Conservation (phyloP, 2,329 filamentous ascomycete genomes). For the Aureobasidium mangrovei region DNA sequence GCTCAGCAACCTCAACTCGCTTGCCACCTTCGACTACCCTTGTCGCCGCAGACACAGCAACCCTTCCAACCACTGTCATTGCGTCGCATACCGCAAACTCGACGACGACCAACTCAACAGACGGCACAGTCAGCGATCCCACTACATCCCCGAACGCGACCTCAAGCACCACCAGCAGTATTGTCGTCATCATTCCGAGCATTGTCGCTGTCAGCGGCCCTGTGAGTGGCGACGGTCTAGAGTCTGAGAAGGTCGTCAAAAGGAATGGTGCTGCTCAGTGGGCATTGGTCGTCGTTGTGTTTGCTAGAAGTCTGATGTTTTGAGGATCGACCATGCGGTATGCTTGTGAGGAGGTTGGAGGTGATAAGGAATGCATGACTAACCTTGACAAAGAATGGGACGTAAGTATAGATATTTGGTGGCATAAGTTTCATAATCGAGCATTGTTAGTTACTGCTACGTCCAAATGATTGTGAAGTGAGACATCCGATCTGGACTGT, state of each 20-base stretch:
- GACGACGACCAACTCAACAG: not conserved
- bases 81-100: not conserved
- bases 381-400: not conserved
- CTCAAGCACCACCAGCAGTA: not conserved
- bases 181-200: not conserved
- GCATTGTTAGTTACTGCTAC: too few species aligned
- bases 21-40: not conserved
- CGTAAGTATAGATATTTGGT: not conserved
- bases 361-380: not conserved
- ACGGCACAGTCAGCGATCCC: not conserved
- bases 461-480: too few species aligned
- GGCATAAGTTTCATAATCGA: not conserved
- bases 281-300: constrained; percentile 12
- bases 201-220: not conserved
- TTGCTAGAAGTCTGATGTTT: constrained; percentile 12
- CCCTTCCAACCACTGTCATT: not conserved
- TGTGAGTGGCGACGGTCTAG: not conserved
- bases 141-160: not conserved
- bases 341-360: not conserved
- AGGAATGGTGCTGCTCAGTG: not conserved
- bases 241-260: not conserved
- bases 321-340: not conserved
- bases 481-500: too few species aligned
- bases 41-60: constrained; percentile 1
- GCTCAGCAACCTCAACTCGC: not conserved